Base-by-base conservation (phyloP, 1,139 yeast genomes). In the Kodamaea alishanica region DNA sequence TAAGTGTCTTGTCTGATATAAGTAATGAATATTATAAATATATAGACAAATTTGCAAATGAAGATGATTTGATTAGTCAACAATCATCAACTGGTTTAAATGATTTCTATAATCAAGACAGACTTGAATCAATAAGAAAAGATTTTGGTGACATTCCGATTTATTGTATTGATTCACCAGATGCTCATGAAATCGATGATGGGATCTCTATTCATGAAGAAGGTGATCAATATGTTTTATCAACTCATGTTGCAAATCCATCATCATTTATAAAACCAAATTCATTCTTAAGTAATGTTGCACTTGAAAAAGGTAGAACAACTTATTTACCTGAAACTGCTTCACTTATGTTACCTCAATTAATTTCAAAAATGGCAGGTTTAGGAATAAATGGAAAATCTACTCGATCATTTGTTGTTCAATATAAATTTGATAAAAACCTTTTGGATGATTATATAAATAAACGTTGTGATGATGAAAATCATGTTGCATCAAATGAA, bases 171-270 rank as follows among this genome's bases (percentile, higher is more conserved):
- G 98, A 92, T 61, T 75, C 84, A 2, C 78, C 70, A 8, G 73
- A 73, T 32, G 96, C 97, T 0, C 84, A 84, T 50, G 98, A 92
- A 60, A 85, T 92, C 45, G 98, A 92, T 59, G 98, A 92, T 60
- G 98, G 97, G 33, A 72, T 92, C 24, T 79, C 96, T 0, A 63
- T 92, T 12, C 66, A 67, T 29, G 56, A 56, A 24, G 43, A 63
- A 0, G 61, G 59, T 0, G 59, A 60, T 1, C 52, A 56, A 4
- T 75, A 67, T 50, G 63, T 65, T 2, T 53, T 90, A 5, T 75
- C 83, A 26, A 71, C 88, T 6, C 96, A 86, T 60, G 79, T 92
- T 44, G 97, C 98, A 1, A 92, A 90, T 56, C 97, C 97, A 0
- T 72, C 88, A 0, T 81, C 94, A 0, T 79, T 68, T 51, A 60